Evolutionary conservation across 768 basidiomycete genomes (phyloP).

Genomic region (Kwoniella heveanensis): DNA sequence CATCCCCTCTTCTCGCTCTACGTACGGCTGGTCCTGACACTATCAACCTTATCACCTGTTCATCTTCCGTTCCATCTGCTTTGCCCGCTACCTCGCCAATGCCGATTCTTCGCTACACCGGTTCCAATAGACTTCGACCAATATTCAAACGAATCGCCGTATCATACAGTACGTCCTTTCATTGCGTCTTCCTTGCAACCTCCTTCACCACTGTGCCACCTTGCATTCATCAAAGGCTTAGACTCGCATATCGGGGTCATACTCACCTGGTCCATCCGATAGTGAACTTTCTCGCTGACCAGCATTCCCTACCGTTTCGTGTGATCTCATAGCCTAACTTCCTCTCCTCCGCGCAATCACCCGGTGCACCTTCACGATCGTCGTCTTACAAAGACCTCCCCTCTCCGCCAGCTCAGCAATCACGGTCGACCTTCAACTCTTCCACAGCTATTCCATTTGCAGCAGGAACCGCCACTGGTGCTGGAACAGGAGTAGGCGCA

Average conservation of each 20-base stretch:
- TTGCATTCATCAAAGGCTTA: no score
- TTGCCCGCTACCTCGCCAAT: no score
- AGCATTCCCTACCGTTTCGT: no score
- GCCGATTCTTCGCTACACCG: no score
- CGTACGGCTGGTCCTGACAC: background rate
- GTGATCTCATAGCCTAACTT: conserved; percentile 2
- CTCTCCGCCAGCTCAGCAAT: conserved; percentile 14
- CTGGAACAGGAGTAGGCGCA: background rate
- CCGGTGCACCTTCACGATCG: background rate
- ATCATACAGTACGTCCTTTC: conserved; percentile 10
- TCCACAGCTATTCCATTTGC: background rate
- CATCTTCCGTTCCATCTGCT: no score
- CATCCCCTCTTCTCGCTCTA: background rate
- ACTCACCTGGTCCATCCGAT: no score
- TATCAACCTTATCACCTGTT: background rate
- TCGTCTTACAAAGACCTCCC: conserved; percentile 13
- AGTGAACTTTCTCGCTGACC: no score
- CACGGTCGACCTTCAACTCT: background rate
- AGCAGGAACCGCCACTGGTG: background rate
- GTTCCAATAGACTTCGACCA: conserved; percentile 12
- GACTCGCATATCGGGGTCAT: no score
- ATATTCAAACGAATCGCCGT: conserved; percentile 3
- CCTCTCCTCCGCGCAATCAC: background rate
- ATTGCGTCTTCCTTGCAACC: background rate
- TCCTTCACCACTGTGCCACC: background rate